Percentiles rank a stretch among this genome's conserved stretches.
These are phyloP conservation scores for Arabidopsis hybrid DNA, from an alignment of 441 rosid genomes.

Conservation along the genomic window DNA sequence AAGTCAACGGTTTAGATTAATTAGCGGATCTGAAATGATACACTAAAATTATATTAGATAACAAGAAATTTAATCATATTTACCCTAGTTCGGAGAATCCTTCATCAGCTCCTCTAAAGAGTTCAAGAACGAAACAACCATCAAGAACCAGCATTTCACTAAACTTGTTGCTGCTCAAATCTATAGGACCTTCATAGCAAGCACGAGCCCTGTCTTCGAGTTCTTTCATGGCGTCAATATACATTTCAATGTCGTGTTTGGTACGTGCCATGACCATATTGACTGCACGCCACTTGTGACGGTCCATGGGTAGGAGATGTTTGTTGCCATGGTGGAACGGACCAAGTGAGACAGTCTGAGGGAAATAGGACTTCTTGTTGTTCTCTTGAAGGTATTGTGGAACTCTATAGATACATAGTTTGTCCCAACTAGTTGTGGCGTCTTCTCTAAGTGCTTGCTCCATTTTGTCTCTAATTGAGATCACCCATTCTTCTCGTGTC, in stretches of 20 bases:
- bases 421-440: slow-evolving; percentile 56
- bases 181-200: slow-evolving; percentile 64
- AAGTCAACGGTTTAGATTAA: neutral
- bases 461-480: slow-evolving; percentile 62
- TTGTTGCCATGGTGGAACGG: slow-evolving; percentile 76
- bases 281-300: slow-evolving; percentile 78
- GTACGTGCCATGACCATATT: slow-evolving; percentile 60
- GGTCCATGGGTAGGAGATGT: slow-evolving; percentile 70
- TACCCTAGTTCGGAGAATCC: slow-evolving; percentile 61
- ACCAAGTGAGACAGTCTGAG: slow-evolving; percentile 74
- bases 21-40: neutral
- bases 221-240: slow-evolving; percentile 60
- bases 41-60: neutral
- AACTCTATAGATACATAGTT: slow-evolving; percentile 62
- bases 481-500: slow-evolving; percentile 59
- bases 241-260: slow-evolving; percentile 52
- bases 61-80: neutral
- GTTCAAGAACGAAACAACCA: slow-evolving; percentile 73
- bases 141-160: slow-evolving; percentile 85
- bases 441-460: slow-evolving; percentile 65
- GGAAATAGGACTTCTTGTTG: slow-evolving; percentile 66
- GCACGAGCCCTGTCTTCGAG: slow-evolving; percentile 66
- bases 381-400: slow-evolving; percentile 73
- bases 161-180: slow-evolving; percentile 66
- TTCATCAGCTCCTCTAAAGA: slow-evolving; percentile 63